A percentile compares a stretch with the other conserved stretches of the same genome.
These are phyloP conservation scores for Cytospora piceicola DNA, from an alignment of 2,329 filamentous ascomycete genomes.

Conservation along the genomic window DNA sequence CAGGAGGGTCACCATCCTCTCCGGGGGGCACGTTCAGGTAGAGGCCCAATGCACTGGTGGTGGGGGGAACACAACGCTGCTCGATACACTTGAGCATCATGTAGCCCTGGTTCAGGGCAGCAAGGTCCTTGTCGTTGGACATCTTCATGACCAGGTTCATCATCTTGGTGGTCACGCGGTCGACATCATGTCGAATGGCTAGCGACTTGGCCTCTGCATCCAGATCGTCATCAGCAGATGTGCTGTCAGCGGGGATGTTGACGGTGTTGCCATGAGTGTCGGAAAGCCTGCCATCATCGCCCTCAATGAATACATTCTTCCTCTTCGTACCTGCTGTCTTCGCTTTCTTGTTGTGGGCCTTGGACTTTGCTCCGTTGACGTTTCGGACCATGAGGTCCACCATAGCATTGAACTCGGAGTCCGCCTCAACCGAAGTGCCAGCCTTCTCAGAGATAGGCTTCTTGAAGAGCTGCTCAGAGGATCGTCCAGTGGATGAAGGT, in stretches of 20 bases:
- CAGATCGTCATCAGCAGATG: background rate
- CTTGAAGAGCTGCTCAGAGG: background rate
- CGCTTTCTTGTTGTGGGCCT: background rate
- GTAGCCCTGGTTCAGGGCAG: constrained; percentile 14
- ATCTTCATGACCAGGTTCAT: background rate
- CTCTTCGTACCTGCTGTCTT: background rate
- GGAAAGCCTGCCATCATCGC: background rate
- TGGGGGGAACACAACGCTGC: background rate
- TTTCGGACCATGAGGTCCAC: constrained; percentile 3
- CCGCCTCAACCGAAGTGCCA: too few relatives aligned
- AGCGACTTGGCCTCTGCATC: background rate
- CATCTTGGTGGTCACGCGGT: constrained; percentile 1
- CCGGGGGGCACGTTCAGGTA: constrained; percentile 12
- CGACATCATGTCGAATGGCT: background rate
- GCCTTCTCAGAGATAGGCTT: background rate
- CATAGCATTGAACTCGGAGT: background rate
- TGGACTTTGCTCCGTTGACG: background rate
- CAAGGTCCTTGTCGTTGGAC: background rate
- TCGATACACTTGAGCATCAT: constrained; percentile 15
- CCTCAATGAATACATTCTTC: constrained; percentile 3
- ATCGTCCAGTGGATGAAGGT: background rate
- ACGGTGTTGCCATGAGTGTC: background rate
- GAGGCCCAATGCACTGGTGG: constrained; percentile 1
- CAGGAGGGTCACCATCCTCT: background rate
- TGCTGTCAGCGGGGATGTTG: background rate